Evolutionary conservation across 2,329 filamentous ascomycete species (phyloP).

Genomic region (Pyrenochaeta sp.): DNA sequence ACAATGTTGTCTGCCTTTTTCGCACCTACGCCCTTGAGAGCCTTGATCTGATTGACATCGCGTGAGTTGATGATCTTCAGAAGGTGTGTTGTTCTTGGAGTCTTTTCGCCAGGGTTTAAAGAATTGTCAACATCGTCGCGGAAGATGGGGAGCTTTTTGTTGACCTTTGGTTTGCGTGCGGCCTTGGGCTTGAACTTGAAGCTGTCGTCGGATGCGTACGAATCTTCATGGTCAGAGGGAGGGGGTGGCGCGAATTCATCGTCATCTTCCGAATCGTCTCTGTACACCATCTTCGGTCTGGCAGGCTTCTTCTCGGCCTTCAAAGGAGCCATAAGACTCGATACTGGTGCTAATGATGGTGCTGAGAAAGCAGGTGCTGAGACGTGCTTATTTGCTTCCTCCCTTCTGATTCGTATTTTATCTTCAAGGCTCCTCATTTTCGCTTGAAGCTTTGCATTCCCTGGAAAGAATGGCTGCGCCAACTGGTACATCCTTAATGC

Average conservation of each 20-base stretch:
- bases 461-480: slow-evolving; percentile 84
- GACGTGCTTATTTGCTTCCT: slow-evolving; percentile 29
- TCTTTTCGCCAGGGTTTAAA: slow-evolving; percentile 37
- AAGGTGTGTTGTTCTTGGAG: slow-evolving; percentile 69
- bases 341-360: slow-evolving; percentile 22
- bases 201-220: slow-evolving; percentile 49
- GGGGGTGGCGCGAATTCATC: slow-evolving; percentile 53
- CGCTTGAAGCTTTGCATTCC: slow-evolving; percentile 75
- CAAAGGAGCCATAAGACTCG: slow-evolving; percentile 49
- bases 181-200: slow-evolving; percentile 50
- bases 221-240: slow-evolving; percentile 48
- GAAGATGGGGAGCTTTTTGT: slow-evolving; percentile 50
- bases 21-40: slow-evolving; percentile 74
- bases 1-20: slow-evolving; percentile 72
- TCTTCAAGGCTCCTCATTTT: slow-evolving; percentile 66
- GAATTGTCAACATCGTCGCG: slow-evolving; percentile 36
- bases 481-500: slow-evolving; percentile 87
- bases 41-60: slow-evolving; percentile 70
- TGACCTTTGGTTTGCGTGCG: slow-evolving; percentile 39
- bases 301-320: slow-evolving; percentile 32
- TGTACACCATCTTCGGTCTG: slow-evolving; percentile 22
- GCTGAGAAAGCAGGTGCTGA: slow-evolving; percentile 24
- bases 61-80: slow-evolving; percentile 78
- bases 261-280: slow-evolving; percentile 45
- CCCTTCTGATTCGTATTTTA: slow-evolving; percentile 55